Conservation (phyloP, 1,284 basidiomycete species). For the Sparassis latifolia region DNA sequence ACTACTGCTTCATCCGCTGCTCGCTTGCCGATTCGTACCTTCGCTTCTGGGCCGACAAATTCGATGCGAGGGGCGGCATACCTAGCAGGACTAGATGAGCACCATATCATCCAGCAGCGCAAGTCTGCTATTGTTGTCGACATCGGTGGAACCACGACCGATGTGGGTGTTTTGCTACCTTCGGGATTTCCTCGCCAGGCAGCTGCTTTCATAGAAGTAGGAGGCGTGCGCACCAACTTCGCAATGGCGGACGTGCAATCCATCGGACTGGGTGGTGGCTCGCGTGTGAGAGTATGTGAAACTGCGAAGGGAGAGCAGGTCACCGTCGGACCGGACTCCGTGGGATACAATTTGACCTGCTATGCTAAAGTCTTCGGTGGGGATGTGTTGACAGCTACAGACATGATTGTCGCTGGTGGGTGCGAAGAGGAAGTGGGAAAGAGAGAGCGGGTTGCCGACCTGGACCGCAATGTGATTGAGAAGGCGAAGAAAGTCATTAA, state of each 20-base stretch:
- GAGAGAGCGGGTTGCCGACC: slow-evolving; percentile 21
- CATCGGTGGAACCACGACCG: slow-evolving; percentile 52
- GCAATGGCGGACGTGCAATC: slow-evolving; percentile 45
- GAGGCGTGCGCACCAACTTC: slow-evolving; percentile 37
- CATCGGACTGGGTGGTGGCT: slow-evolving; percentile 52
- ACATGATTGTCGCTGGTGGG: slow-evolving; percentile 38
- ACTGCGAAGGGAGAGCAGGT: slow-evolving; percentile 22
- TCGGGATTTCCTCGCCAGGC: slow-evolving; percentile 48
- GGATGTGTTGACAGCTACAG: slow-evolving; percentile 44
- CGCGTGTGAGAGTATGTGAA: slow-evolving; percentile 31
- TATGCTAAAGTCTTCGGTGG: slow-evolving; percentile 47
- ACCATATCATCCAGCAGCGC: slow-evolving; percentile 18
- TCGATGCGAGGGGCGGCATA: slow-evolving; percentile 57
- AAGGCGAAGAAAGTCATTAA: slow-evolving; percentile 37
- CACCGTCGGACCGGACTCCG: slow-evolving; percentile 50
- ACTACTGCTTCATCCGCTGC: slow-evolving; percentile 44
- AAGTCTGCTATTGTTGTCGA: slow-evolving; percentile 49
- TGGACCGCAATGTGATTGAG: slow-evolving; percentile 23
- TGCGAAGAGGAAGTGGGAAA: slow-evolving; percentile 31
- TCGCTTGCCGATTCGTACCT: slow-evolving; percentile 54
- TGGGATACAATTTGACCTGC: slow-evolving; percentile 43
- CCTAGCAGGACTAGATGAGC: slow-evolving; percentile 37
- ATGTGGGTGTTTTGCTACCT: slow-evolving; percentile 44
- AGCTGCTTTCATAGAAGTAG: slow-evolving; percentile 40
- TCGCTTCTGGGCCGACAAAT: slow-evolving; percentile 55